Evolutionary conservation across 202 grass and related monocot species (phyloP).

Genomic region (Panicum hallii): DNA sequence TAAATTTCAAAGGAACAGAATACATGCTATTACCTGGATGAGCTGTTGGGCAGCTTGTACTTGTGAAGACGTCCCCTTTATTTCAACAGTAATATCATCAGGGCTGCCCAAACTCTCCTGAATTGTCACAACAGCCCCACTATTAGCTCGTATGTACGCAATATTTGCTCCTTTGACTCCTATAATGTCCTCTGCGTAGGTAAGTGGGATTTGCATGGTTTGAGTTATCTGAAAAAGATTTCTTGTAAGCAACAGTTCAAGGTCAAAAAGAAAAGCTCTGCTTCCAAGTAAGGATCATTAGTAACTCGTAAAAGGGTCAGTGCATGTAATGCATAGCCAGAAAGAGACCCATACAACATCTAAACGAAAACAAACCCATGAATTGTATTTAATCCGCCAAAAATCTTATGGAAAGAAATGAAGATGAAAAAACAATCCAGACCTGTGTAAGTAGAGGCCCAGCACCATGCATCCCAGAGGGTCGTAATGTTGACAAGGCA

Average conservation of each 20-base stretch:
- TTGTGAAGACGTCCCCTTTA: conserved; percentile 89
- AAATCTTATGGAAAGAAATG: conserved; percentile 28
- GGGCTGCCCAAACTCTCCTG: conserved; percentile 78
- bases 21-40: conserved; percentile 67
- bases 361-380: background rate
- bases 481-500: conserved; percentile 66
- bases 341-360: conserved; percentile 2
- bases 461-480: conserved; percentile 69
- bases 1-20: background rate
- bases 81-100: conserved; percentile 99
- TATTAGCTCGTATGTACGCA: conserved; percentile 83
- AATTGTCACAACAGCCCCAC: conserved; percentile 89
- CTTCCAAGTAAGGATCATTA: background rate
- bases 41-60: conserved; percentile 92
- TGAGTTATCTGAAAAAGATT: conserved; percentile 78
- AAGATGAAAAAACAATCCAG: conserved; percentile 4
- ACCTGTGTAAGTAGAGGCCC: conserved; percentile 85
- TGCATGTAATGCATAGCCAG: conserved; percentile 15
- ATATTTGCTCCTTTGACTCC: conserved; percentile 93
- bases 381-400: conserved; percentile 27
- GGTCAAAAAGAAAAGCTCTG: conserved; percentile 21
- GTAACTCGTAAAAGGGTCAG: background rate
- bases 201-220: conserved; percentile 96
- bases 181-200: conserved; percentile 98
- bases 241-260: conserved; percentile 44